phyloP scores from a whole-genome alignment of 257 asterid species.

The Cruciata laevipes region DNA sequence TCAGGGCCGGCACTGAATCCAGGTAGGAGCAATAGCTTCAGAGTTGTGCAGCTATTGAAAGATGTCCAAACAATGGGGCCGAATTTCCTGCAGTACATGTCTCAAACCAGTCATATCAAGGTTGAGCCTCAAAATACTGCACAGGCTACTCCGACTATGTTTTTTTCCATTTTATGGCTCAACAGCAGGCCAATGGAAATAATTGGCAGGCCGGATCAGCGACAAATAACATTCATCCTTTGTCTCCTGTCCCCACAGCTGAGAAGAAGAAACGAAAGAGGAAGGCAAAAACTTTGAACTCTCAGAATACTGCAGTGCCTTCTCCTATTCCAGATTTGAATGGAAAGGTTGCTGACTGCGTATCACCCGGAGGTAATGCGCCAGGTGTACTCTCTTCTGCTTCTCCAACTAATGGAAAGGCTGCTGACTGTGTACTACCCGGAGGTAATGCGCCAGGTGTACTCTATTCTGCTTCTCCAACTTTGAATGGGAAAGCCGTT shows the following conservation, averaged over 20 bases:
- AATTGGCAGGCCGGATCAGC: conserved; percentile 19
- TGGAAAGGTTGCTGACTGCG: conserved; percentile 27
- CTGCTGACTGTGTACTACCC: conserved; percentile 14
- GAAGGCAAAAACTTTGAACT: conserved; percentile 25
- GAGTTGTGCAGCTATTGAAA: conserved; percentile 22
- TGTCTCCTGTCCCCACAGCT: conserved; percentile 16
- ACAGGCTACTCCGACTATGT: conserved; percentile 13
- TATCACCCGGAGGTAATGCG: conserved; percentile 19
- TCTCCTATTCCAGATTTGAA: conserved; percentile 66
- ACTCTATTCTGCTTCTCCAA: conserved; percentile 16
- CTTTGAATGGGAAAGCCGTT: no score
- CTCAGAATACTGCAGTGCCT: conserved; percentile 12
- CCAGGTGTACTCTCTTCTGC: conserved; percentile 22
- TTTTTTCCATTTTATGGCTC: conserved; percentile 15
- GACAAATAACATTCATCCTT: conserved; percentile 16
- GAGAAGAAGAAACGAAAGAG: conserved; percentile 36
- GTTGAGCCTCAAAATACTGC: conserved; percentile 14
- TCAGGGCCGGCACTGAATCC: no score
- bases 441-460: conserved; percentile 25
- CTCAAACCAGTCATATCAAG: conserved; percentile 15
- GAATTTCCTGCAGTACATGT: conserved; percentile 15
- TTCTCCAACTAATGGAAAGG: no score
- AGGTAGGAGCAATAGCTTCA: conserved; percentile 11
- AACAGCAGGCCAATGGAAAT: conserved; percentile 15
- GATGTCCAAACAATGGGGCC: conserved; percentile 17